These are phyloP conservation scores for Malus domestica DNA, from an alignment of 306 rosid genomes.

Conservation along the genomic window DNA sequence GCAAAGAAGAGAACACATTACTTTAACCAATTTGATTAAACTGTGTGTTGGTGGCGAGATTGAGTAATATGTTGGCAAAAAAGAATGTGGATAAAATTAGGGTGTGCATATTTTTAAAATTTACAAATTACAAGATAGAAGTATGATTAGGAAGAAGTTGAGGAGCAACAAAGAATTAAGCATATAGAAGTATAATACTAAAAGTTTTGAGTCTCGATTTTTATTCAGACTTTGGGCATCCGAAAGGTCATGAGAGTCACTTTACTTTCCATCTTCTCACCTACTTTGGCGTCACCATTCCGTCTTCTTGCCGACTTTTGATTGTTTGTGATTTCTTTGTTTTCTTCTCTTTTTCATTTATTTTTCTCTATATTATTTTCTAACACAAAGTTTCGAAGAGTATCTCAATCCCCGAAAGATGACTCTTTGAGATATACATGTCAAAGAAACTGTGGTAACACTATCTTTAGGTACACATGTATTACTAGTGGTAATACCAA, in stretches of 20 bases:
- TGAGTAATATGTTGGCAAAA: background rate
- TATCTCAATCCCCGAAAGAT: background rate
- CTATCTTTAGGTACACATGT: too few relatives aligned
- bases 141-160: background rate
- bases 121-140: background rate
- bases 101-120: background rate
- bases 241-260: background rate
- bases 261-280: background rate
- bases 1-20: too few relatives aligned
- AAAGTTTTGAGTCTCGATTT: background rate
- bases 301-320: background rate
- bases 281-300: background rate
- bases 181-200: conserved; percentile 15
- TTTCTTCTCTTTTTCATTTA: background rate
- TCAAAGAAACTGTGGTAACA: background rate
- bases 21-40: background rate
- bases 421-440: background rate
- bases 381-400: too few relatives aligned
- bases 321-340: background rate
- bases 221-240: background rate
- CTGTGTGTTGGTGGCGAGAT: background rate
- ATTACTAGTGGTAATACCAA: background rate
- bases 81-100: background rate
- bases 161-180: background rate
- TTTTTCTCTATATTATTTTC: too few relatives aligned